phyloP scores from a whole-genome alignment of 164 flowering plant genomes.

The Tinospora cordifolia region DNA sequence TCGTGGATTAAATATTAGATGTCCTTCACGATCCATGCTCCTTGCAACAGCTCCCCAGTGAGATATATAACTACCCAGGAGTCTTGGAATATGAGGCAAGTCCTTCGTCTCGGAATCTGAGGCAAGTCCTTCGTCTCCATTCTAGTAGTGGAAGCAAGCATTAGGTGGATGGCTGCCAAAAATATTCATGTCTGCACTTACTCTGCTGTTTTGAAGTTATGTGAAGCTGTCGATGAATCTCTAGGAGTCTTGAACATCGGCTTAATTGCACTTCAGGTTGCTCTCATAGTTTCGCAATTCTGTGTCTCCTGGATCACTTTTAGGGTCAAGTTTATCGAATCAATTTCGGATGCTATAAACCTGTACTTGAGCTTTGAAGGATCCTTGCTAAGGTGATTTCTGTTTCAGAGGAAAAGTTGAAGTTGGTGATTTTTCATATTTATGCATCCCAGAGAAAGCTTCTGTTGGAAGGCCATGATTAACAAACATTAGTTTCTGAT shows the following conservation, averaged over 20 bases:
- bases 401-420: neutral
- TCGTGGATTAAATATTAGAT: too few relatives aligned
- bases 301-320: neutral
- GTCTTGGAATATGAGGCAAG: neutral
- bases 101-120: neutral
- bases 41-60: too few relatives aligned
- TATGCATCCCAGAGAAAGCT: neutral
- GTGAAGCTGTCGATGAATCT: neutral
- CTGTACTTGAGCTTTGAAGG: neutral
- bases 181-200: neutral
- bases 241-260: neutral
- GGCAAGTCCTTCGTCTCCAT: neutral
- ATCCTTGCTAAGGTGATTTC: neutral
- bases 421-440: neutral
- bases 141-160: slow-evolving; percentile 1
- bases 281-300: neutral
- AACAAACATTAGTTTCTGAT: neutral
- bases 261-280: neutral
- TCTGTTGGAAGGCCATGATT: neutral
- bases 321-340: neutral
- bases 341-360: neutral
- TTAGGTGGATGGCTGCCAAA: neutral
- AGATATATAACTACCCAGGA: neutral
- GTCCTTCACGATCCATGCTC: too few relatives aligned
- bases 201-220: neutral